phyloP scores from a whole-genome alignment of 305 asterid genomes.

The Striga hermonthica region DNA sequence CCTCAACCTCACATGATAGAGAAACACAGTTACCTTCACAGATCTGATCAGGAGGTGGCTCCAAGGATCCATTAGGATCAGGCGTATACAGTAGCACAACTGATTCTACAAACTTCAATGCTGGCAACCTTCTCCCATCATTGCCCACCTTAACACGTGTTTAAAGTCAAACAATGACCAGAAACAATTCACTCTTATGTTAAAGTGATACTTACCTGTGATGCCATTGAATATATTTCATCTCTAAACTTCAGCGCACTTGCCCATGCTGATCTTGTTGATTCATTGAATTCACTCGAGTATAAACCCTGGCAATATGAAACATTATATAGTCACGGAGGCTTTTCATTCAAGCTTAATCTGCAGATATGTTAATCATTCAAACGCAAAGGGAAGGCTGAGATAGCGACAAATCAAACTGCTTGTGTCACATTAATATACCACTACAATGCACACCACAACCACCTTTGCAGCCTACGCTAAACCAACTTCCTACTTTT shows the following conservation, averaged over 20 bases:
- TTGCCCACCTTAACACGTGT: slow-evolving; percentile 56
- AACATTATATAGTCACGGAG: slow-evolving; percentile 24
- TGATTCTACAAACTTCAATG: slow-evolving; percentile 85
- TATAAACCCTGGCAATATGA: slow-evolving; percentile 54
- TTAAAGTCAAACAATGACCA: slow-evolving; percentile 35
- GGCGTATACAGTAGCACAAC: slow-evolving; percentile 89
- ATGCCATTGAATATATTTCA: slow-evolving; percentile 81
- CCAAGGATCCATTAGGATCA: slow-evolving; percentile 76
- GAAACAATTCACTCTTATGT: slow-evolving; percentile 21
- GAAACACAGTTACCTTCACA: slow-evolving; percentile 52
- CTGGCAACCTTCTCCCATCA: slow-evolving; percentile 90
- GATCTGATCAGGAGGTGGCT: slow-evolving; percentile 68
- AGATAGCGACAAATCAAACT: slow-evolving; percentile 20
- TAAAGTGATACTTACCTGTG: slow-evolving; percentile 54
- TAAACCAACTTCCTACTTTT: slow-evolving; percentile 1
- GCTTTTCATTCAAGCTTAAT: slow-evolving; percentile 17
- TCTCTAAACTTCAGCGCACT: slow-evolving; percentile 69
- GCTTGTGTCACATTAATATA: slow-evolving; percentile 19
- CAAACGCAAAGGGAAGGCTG: slow-evolving; percentile 10
- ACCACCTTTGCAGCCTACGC: slow-evolving; percentile 12
- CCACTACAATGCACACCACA: slow-evolving; percentile 10
- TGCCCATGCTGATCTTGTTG: slow-evolving; percentile 73
- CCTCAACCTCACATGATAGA: neutral
- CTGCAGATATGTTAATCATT: slow-evolving; percentile 20
- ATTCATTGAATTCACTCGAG: slow-evolving; percentile 61